phyloP scores from a whole-genome alignment of 768 basidiomycete species.

The Auricularia sp. region DNA sequence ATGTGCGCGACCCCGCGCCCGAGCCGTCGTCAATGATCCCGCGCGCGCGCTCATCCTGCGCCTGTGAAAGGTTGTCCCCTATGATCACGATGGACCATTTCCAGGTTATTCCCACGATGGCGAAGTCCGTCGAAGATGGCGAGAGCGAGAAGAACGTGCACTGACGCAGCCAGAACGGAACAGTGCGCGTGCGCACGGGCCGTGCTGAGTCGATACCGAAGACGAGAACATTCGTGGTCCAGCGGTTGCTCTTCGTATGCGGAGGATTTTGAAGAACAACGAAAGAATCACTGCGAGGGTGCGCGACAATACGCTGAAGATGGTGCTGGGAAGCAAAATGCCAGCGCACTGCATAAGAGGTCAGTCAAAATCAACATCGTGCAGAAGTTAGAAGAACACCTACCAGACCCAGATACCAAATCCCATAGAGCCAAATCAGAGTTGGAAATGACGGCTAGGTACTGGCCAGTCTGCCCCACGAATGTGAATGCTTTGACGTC shows the following conservation, averaged over 20 bases:
- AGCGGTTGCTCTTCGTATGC: slow-evolving; percentile 16
- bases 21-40: slow-evolving; percentile 23
- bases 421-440: slow-evolving; percentile 62
- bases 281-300: slow-evolving; percentile 49
- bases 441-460: slow-evolving; percentile 45
- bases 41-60: slow-evolving; percentile 31
- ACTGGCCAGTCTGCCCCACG: slow-evolving; percentile 61
- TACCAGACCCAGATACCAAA: slow-evolving; percentile 51
- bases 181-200: slow-evolving; percentile 32
- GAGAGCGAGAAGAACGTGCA: slow-evolving; percentile 27
- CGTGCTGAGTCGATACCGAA: slow-evolving; percentile 37
- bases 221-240: slow-evolving; percentile 32
- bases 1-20: slow-evolving; percentile 36
- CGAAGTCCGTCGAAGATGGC: slow-evolving; percentile 32
- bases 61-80: slow-evolving; percentile 42
- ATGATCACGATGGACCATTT: slow-evolving; percentile 57
- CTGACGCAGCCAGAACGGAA: slow-evolving; percentile 61
- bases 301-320: slow-evolving; percentile 42
- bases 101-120: slow-evolving; percentile 60
- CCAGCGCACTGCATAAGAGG: slow-evolving; percentile 47
- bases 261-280: slow-evolving; percentile 36
- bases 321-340: slow-evolving; percentile 28
- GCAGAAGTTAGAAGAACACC: slow-evolving; percentile 13
- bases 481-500: slow-evolving; percentile 34
- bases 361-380: not conserved